These are phyloP conservation scores for Benincasa hispida DNA, from an alignment of 306 rosid genomes.

Conservation along the genomic window DNA sequence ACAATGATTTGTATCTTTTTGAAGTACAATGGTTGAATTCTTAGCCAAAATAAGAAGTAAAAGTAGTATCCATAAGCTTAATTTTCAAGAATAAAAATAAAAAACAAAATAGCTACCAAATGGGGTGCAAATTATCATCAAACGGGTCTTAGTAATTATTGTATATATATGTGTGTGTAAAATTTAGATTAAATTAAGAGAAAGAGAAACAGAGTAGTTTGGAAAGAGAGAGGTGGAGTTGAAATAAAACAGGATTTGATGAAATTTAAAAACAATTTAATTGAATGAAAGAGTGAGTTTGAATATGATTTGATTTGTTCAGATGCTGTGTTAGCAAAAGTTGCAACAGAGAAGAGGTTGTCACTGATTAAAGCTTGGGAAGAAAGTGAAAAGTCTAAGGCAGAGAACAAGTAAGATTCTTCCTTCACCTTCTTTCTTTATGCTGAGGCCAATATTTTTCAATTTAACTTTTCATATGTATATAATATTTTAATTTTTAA, in stretches of 20 bases:
- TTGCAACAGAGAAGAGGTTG: constrained; percentile 42
- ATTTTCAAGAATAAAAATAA: no score
- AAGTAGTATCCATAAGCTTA: no score
- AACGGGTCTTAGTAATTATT: no score
- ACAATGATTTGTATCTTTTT: no score
- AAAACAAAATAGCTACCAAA: no score
- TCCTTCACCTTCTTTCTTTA: not conserved
- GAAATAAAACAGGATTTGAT: not conserved
- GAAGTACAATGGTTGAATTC: no score
- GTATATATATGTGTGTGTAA: no score
- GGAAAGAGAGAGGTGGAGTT: not conserved
- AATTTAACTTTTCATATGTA: no score
- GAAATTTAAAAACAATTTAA: not conserved
- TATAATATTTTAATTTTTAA: no score
- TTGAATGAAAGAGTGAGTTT: not conserved
- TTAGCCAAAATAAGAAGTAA: no score
- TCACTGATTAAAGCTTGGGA: constrained; percentile 53
- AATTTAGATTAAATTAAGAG: not conserved
- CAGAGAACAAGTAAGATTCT: constrained; percentile 39
- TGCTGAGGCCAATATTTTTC: no score
- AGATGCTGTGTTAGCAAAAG: constrained; percentile 53
- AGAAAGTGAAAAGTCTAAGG: constrained; percentile 50
- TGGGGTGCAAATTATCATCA: no score
- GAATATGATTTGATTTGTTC: not conserved
- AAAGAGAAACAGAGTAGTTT: not conserved